Evolutionary conservation across 192 early-diverging fungal genomes (phyloP).

Genomic region (Gorgonomyces haynaldii): DNA sequence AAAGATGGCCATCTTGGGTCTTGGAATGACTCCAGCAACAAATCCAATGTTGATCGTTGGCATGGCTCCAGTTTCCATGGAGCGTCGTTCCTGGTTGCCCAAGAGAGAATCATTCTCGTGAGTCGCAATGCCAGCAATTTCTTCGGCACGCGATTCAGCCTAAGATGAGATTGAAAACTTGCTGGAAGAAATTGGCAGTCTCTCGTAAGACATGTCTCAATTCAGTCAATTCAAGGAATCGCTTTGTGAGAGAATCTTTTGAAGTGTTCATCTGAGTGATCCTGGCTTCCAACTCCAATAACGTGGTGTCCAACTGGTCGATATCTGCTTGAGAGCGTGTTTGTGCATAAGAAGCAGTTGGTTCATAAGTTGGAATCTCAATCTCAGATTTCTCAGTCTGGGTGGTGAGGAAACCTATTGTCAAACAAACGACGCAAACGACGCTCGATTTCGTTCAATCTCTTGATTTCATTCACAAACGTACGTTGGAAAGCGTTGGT

Average conservation of each 20-base stretch:
- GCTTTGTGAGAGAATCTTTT: slow-evolving; percentile 77
- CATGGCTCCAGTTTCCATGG: not conserved
- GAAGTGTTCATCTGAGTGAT: slow-evolving; percentile 77
- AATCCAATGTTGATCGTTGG: slow-evolving; percentile 44
- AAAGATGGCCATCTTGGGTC: slow-evolving; percentile 72
- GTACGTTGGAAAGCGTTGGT: slow-evolving; percentile 95
- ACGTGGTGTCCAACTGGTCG: slow-evolving; percentile 77
- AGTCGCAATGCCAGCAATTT: slow-evolving; percentile 14
- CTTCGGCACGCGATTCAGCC: slow-evolving; percentile 30
- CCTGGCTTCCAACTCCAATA: slow-evolving; percentile 71
- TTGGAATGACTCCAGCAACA: slow-evolving; percentile 90
- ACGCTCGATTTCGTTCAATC: slow-evolving; percentile 95
- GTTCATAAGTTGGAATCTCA: slow-evolving; percentile 33
- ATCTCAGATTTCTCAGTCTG: slow-evolving; percentile 76
- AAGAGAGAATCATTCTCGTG: slow-evolving; percentile 26
- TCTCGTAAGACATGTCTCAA: slow-evolving; percentile 80
- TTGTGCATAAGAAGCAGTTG: slow-evolving; percentile 37
- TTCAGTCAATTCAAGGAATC: slow-evolving; percentile 81
- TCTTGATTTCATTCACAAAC: slow-evolving; percentile 89
- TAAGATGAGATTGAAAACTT: slow-evolving; percentile 35
- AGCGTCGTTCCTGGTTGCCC: slow-evolving; percentile 1
- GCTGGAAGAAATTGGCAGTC: slow-evolving; percentile 68
- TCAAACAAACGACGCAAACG: slow-evolving; percentile 60
- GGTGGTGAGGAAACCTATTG: slow-evolving; percentile 63
- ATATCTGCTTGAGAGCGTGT: slow-evolving; percentile 79